These are phyloP conservation scores for Paradendryphiella salina DNA, from an alignment of 2,329 filamentous ascomycete species.

Conservation along the genomic window DNA sequence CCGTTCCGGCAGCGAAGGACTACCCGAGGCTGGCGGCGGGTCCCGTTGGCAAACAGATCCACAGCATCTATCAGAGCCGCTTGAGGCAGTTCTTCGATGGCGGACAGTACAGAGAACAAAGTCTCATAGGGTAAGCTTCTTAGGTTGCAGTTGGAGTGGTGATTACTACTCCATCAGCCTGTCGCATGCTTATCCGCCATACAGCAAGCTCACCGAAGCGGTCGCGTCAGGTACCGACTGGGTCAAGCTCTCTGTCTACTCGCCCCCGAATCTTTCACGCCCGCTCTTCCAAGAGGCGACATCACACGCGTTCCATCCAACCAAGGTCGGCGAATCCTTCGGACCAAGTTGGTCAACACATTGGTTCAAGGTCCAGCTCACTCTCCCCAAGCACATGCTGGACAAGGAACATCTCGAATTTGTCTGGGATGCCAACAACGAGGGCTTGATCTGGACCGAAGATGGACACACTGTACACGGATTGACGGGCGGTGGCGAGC, in stretches of 20 bases:
- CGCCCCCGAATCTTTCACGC: constrained; percentile 74
- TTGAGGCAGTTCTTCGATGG: constrained; percentile 77
- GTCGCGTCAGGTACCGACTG: constrained; percentile 69
- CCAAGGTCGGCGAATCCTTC: constrained; percentile 76
- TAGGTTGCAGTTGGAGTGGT: neutral
- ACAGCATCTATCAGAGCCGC: constrained; percentile 80
- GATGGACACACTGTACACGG: constrained; percentile 91
- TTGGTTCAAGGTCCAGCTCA: constrained; percentile 88
- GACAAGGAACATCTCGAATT: constrained; percentile 86
- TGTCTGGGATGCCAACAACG: constrained; percentile 93
- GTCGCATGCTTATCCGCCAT: constrained; percentile 17
- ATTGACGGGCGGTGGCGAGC: constrained; percentile 84
- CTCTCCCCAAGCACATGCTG: constrained; percentile 70
- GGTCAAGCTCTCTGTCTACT: constrained; percentile 84
- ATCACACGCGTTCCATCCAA: constrained; percentile 73
- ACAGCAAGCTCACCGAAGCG: constrained; percentile 73
- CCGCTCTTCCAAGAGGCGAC: constrained; percentile 85
- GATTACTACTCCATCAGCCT: neutral
- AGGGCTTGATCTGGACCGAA: constrained; percentile 91
- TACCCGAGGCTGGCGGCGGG: constrained; percentile 44
- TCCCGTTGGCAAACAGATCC: constrained; percentile 60
- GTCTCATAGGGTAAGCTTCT: constrained; percentile 66
- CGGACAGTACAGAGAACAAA: constrained; percentile 72
- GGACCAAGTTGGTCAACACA: constrained; percentile 97
- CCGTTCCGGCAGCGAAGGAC: constrained; percentile 22